Evolutionary conservation across 2,329 filamentous ascomycete genomes (phyloP).

Genomic region (Aspergillus novofumigatus): DNA sequence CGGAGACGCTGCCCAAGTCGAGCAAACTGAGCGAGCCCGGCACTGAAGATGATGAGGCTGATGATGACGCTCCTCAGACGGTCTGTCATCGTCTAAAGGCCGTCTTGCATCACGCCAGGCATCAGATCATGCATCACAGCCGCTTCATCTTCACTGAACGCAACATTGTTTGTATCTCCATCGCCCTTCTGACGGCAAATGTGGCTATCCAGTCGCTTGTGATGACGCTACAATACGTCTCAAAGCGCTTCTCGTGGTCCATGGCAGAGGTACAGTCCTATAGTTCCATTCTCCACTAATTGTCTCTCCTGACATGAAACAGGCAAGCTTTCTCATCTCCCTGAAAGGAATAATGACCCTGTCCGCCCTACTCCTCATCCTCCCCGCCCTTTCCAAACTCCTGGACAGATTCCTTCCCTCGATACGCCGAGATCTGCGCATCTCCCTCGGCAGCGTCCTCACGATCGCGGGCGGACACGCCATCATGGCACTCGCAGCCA

Average conservation of each 20-base stretch:
- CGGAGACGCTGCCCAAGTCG: conserved; percentile 8
- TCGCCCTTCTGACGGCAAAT: conserved; percentile 5
- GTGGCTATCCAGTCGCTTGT: conserved; percentile 6
- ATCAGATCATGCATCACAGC: conserved; percentile 1
- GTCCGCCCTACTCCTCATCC: conserved; percentile 4
- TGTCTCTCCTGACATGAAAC: background rate
- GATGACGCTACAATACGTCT: conserved; percentile 11
- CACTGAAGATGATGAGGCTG: background rate
- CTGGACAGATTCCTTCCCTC: conserved; percentile 4
- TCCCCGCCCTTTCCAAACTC: conserved; percentile 3
- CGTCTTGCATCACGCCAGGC: background rate
- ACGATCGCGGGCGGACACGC: conserved; percentile 1
- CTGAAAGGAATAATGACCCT: conserved; percentile 8
- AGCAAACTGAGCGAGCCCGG: background rate
- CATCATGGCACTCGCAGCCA: conserved; percentile 7
- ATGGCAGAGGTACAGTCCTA: conserved; percentile 9
- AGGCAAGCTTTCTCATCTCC: conserved; percentile 9
- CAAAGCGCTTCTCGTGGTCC: conserved; percentile 10
- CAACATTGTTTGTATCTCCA: conserved; percentile 2
- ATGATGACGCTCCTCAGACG: background rate
- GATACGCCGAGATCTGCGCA: conserved; percentile 2
- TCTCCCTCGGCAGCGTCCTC: conserved; percentile 3
- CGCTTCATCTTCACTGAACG: conserved; percentile 2
- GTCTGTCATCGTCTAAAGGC: background rate
- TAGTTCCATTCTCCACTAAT: background rate